Evolutionary conservation across 169 alveolate species (phyloP).

Genomic region (Plasmodium relictum): DNA sequence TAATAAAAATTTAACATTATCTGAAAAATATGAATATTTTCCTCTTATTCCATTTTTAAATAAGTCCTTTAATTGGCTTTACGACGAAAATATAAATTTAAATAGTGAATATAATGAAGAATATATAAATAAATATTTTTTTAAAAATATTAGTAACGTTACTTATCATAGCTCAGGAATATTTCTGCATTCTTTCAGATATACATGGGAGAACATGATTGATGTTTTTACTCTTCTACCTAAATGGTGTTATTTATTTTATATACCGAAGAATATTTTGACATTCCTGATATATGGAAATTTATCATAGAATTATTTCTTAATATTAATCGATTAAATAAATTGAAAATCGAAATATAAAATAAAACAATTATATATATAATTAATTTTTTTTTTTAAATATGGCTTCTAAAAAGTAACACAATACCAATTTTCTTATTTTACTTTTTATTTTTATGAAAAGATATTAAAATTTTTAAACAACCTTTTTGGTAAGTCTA

Average conservation of each 20-base stretch:
- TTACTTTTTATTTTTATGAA: no score
- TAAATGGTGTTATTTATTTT: conserved; percentile 61
- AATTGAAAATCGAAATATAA: background rate
- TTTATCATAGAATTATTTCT: conserved; percentile 8
- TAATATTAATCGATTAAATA: background rate
- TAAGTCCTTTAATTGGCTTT: conserved; percentile 76
- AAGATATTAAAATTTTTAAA: no score
- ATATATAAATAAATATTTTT: conserved; percentile 43
- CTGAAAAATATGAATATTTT: conserved; percentile 52
- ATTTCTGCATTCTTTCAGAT: conserved; percentile 84
- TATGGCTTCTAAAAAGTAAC: no score
- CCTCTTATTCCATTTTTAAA: conserved; percentile 73
- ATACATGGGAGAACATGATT: conserved; percentile 79
- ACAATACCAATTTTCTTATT: no score
- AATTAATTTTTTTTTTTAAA: no score
- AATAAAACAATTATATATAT: background rate
- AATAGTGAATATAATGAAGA: conserved; percentile 25
- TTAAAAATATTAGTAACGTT: conserved; percentile 53
- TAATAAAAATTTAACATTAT: background rate
- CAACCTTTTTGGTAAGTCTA: no score
- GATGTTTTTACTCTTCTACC: conserved; percentile 77
- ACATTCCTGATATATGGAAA: conserved; percentile 38
- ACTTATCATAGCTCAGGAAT: conserved; percentile 82
- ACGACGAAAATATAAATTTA: conserved; percentile 52
- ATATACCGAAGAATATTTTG: conserved; percentile 11